Evolutionary conservation across 164 flowering plant species (phyloP).

Genomic region (Nymphaea colorata): DNA sequence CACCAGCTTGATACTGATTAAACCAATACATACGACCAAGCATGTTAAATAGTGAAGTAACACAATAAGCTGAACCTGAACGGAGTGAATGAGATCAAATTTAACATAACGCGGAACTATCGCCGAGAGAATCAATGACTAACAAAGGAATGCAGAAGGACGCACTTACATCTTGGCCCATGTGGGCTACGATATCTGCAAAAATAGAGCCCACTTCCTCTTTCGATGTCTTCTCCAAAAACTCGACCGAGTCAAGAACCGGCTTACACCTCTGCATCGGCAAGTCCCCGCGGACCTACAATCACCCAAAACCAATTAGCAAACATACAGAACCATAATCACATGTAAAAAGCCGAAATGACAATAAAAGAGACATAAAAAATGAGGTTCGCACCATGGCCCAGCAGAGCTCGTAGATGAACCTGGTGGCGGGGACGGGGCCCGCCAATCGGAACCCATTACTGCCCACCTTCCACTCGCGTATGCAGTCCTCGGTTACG

Average conservation of each 20-base stretch:
- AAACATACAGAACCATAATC: not conserved
- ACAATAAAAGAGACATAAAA: not conserved
- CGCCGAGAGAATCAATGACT: too few relatives aligned
- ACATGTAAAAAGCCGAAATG: not conserved
- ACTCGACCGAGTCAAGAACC: slow-evolving; percentile 62
- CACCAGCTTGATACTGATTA: too few relatives aligned
- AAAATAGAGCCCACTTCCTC: slow-evolving; percentile 58
- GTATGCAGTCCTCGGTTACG: slow-evolving; percentile 54
- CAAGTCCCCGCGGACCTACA: slow-evolving; percentile 74
- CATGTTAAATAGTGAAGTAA: too few relatives aligned
- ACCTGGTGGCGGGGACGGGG: slow-evolving; percentile 65
- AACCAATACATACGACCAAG: too few relatives aligned
- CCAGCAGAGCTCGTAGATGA: slow-evolving; percentile 81
- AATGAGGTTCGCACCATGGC: slow-evolving; percentile 29
- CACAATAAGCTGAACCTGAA: too few relatives aligned
- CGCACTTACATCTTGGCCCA: slow-evolving; percentile 86
- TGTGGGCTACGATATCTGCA: slow-evolving; percentile 78
- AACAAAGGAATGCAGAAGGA: not conserved
- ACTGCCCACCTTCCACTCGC: slow-evolving; percentile 57
- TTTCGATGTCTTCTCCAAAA: slow-evolving; percentile 31
- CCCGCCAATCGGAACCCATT: slow-evolving; percentile 30
- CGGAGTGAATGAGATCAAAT: too few relatives aligned
- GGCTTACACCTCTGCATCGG: slow-evolving; percentile 69
- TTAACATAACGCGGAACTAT: too few relatives aligned
- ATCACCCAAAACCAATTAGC: not conserved